Evolutionary conservation across 2,329 filamentous ascomycete genomes (phyloP).

Genomic region (Pezicula carpinea): DNA sequence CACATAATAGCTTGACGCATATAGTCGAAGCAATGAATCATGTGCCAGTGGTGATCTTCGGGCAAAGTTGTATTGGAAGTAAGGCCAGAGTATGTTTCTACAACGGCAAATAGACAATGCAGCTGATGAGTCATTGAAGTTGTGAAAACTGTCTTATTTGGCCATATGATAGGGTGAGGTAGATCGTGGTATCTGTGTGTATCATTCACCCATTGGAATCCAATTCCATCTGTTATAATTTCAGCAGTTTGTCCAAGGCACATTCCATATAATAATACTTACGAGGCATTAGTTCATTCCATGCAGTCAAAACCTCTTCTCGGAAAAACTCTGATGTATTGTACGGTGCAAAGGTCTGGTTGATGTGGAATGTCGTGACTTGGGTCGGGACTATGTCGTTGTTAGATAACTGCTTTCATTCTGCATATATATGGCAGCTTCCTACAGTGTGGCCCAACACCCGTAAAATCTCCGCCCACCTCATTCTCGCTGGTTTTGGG

Average conservation of each 20-base stretch:
- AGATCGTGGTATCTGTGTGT: conserved; percentile 33
- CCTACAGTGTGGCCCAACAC: conserved; percentile 32
- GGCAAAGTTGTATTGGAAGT: conserved; percentile 8
- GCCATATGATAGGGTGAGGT: conserved; percentile 30
- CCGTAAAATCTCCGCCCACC: conserved; percentile 33
- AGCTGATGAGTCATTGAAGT: conserved; percentile 16
- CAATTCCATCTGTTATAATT: conserved; percentile 26
- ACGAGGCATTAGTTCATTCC: conserved; percentile 38
- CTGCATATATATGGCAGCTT: neutral
- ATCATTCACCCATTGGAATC: conserved; percentile 33
- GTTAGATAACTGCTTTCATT: conserved; percentile 4
- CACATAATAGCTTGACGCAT: conserved; percentile 17
- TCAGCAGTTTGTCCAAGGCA: neutral
- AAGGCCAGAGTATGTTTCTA: conserved; percentile 11
- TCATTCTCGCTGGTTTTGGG: conserved; percentile 24
- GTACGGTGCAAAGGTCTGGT: conserved; percentile 35
- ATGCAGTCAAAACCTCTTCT: conserved; percentile 31
- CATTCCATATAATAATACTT: conserved; percentile 5
- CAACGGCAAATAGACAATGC: conserved; percentile 13
- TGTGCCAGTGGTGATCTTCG: conserved; percentile 13
- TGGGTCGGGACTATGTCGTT: conserved; percentile 27
- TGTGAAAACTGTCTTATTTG: conserved; percentile 15
- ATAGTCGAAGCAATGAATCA: conserved; percentile 17
- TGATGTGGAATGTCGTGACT: conserved; percentile 34
- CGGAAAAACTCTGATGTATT: conserved; percentile 35